Conservation (phyloP, 2,329 filamentous ascomycete species). For the Venturia asperata region DNA sequence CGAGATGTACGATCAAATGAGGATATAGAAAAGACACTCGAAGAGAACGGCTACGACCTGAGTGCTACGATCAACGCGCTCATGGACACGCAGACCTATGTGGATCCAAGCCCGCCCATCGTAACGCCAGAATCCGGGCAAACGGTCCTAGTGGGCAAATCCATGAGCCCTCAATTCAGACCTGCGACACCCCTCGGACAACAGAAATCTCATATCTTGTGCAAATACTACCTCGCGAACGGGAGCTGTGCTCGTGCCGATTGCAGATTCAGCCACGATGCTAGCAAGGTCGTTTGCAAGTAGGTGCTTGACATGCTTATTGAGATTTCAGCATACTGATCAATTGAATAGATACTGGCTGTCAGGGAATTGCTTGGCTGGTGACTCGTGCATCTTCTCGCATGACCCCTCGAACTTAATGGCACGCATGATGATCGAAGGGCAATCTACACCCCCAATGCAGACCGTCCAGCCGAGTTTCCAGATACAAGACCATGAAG, state of each 20-base stretch:
- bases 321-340: constrained; percentile 16
- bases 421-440: constrained; percentile 68
- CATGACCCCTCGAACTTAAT: constrained; percentile 87
- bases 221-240: constrained; percentile 93
- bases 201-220: constrained; percentile 80
- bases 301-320: constrained; percentile 45
- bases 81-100: constrained; percentile 63
- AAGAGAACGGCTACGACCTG: constrained; percentile 84
- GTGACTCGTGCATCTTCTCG: constrained; percentile 91
- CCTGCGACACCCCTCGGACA: constrained; percentile 70
- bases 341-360: constrained; percentile 70
- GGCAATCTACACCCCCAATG: constrained; percentile 53
- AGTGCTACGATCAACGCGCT: constrained; percentile 85
- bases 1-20: constrained; percentile 85
- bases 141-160: constrained; percentile 77
- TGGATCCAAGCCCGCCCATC: constrained; percentile 42
- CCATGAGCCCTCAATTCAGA: constrained; percentile 64
- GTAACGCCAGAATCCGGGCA: constrained; percentile 50
- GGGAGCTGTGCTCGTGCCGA: constrained; percentile 94
- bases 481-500: constrained; percentile 74
- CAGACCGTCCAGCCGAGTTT: constrained; percentile 59
- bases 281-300: constrained; percentile 97
- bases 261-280: constrained; percentile 93
- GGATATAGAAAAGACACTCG: constrained; percentile 86
- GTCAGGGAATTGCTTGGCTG: constrained; percentile 88